Conservation (phyloP, 1,284 basidiomycete genomes). For the Marasmius fiardii region DNA sequence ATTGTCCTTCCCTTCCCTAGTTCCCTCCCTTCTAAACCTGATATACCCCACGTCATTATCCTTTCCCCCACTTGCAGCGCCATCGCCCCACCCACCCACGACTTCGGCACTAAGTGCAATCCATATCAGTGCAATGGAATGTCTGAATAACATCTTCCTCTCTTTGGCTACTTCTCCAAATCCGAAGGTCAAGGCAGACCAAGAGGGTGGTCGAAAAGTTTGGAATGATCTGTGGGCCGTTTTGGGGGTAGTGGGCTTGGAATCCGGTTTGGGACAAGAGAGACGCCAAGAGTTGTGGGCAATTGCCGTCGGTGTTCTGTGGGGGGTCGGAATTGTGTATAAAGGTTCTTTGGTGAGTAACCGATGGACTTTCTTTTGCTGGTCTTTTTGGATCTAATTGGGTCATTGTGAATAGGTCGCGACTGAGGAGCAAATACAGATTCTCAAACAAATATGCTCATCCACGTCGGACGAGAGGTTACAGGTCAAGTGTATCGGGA, state of each 20-base stretch:
- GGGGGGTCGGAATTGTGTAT: constrained; percentile 72
- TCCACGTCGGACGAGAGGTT: constrained; percentile 50
- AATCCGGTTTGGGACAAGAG: constrained; percentile 60
- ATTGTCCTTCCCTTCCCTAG: constrained; percentile 43
- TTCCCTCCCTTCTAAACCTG: constrained; percentile 62
- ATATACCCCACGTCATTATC: constrained; percentile 74
- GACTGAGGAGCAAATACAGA: constrained; percentile 55
- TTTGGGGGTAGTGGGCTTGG: constrained; percentile 56
- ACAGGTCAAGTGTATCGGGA: constrained; percentile 78
- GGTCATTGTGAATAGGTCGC: constrained; percentile 34
- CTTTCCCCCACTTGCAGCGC: constrained; percentile 68
- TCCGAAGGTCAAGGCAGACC: constrained; percentile 38
- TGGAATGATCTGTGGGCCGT: constrained; percentile 64
- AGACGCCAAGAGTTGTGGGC: constrained; percentile 69
- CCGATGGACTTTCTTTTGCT: not conserved
- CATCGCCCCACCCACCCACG: constrained; percentile 78
- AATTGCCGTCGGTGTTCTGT: constrained; percentile 72
- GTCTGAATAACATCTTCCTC: constrained; percentile 87
- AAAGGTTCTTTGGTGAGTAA: constrained; percentile 56
- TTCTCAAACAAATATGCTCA: constrained; percentile 67
- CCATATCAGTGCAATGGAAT: constrained; percentile 84
- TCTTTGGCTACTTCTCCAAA: constrained; percentile 55
- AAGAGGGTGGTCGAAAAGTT: constrained; percentile 45
- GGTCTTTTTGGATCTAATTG: constrained; percentile 6
- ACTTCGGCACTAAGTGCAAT: constrained; percentile 80